phyloP scores from a whole-genome alignment of 106 monocot species.

The Allium fistulosum region DNA sequence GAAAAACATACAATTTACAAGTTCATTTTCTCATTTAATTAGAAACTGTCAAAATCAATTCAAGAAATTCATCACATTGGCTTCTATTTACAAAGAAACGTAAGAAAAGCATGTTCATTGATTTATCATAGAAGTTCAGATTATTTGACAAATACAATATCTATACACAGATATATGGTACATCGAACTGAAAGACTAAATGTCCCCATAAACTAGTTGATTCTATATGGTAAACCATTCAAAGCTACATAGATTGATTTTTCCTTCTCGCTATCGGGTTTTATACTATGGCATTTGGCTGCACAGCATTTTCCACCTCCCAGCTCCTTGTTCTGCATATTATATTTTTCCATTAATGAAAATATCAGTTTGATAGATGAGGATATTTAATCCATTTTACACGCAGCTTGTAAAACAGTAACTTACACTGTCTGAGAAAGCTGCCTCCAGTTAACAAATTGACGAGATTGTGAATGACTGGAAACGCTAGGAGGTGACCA shows the following conservation, averaged over 20 bases:
- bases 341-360: too few relatives aligned
- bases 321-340: constrained; percentile 48
- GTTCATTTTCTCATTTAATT: too few relatives aligned
- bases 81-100: too few relatives aligned
- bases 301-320: constrained; percentile 58
- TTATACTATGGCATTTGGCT: constrained; percentile 62
- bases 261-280: neutral
- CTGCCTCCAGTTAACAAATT: constrained; percentile 72
- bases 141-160: constrained; percentile 7
- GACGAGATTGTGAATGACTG: constrained; percentile 44
- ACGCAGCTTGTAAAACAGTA: neutral
- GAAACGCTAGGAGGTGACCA: constrained; percentile 67
- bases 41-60: too few relatives aligned
- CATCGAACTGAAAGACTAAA: neutral
- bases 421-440: constrained; percentile 71
- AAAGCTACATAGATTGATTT: constrained; percentile 9
- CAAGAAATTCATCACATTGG: too few relatives aligned
- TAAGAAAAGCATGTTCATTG: neutral
- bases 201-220: constrained; percentile 8
- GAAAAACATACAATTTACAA: too few relatives aligned
- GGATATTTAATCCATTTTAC: too few relatives aligned
- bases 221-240: constrained; percentile 2
- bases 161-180: constrained; percentile 10
- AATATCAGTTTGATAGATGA: too few relatives aligned
- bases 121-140: constrained; percentile 7